Percentiles rank a stretch among this genome's conserved stretches.
phyloP scores from a whole-genome alignment of 768 basidiomycete genomes.

The Omphalotus guepiniiformis region DNA sequence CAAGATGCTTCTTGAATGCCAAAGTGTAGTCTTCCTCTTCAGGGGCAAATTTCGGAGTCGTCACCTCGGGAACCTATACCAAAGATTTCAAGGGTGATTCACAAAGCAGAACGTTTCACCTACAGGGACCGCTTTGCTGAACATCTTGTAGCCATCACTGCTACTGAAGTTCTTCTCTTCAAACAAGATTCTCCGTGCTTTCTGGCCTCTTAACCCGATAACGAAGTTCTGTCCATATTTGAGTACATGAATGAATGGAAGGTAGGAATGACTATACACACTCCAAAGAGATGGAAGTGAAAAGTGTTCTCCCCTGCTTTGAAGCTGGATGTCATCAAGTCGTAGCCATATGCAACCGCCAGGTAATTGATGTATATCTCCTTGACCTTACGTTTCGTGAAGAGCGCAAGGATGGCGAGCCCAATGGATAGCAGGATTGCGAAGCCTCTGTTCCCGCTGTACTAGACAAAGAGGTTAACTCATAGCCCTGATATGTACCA shows the following conservation, averaged over 20 bases:
- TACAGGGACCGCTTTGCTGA: conserved; percentile 25
- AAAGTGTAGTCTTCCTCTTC: neutral
- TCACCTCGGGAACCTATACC: neutral
- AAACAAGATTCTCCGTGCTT: conserved; percentile 28
- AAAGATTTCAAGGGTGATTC: neutral
- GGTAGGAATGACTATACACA: conserved; percentile 6
- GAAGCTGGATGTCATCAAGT: conserved; percentile 5
- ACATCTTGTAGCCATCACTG: conserved; percentile 28
- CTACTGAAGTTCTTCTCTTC: conserved; percentile 23
- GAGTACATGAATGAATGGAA: neutral
- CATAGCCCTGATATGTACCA: too few relatives aligned
- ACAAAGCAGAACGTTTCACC: neutral
- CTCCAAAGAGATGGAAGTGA: conserved; percentile 14
- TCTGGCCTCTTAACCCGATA: conserved; percentile 28
- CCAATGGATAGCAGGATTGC: neutral
- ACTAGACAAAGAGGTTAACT: too few relatives aligned
- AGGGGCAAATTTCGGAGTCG: neutral
- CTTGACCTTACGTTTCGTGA: neutral
- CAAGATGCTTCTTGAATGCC: conserved; percentile 20
- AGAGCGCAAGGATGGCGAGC: neutral
- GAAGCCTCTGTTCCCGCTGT: too few relatives aligned
- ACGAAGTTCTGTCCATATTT: conserved; percentile 10
- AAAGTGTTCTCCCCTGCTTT: conserved; percentile 12
- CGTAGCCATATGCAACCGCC: conserved; percentile 1
- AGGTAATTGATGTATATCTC: neutral